Evolutionary conservation across 2,329 filamentous ascomycete species (phyloP).

Genomic region (Cladosporium sp.): DNA sequence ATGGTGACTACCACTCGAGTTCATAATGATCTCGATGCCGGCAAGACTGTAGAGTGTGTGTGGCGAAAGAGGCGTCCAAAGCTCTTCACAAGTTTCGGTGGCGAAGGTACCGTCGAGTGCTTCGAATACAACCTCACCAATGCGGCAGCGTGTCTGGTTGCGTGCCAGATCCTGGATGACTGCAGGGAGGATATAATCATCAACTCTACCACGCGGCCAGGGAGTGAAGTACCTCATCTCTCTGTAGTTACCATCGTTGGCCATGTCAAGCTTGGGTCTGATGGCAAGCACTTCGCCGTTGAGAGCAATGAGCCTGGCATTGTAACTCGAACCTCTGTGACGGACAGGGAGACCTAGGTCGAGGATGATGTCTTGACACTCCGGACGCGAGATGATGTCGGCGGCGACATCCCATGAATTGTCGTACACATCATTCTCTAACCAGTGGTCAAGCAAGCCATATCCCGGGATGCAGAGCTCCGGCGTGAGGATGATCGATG

Average conservation of each 20-base stretch:
- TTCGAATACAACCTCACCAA: slow-evolving; percentile 67
- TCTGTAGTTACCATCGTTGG: slow-evolving; percentile 65
- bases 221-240: slow-evolving; percentile 60
- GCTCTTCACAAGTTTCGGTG: slow-evolving; percentile 67
- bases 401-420: slow-evolving; percentile 61
- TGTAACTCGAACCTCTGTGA: slow-evolving; percentile 64
- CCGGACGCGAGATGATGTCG: slow-evolving; percentile 60
- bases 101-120: slow-evolving; percentile 64
- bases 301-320: slow-evolving; percentile 64
- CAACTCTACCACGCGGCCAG: slow-evolving; percentile 60
- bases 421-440: slow-evolving; percentile 43
- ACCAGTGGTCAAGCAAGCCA: slow-evolving; percentile 66
- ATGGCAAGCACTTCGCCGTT: slow-evolving; percentile 71
- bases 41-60: slow-evolving; percentile 63
- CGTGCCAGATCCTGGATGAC: slow-evolving; percentile 57
- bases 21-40: slow-evolving; percentile 63
- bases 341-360: slow-evolving; percentile 55
- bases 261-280: slow-evolving; percentile 69
- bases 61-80: slow-evolving; percentile 61
- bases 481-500: slow-evolving; percentile 56
- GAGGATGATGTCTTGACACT: slow-evolving; percentile 65
- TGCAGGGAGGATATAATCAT: slow-evolving; percentile 65
- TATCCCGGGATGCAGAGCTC: slow-evolving; percentile 61
- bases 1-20: slow-evolving; percentile 68
- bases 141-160: slow-evolving; percentile 58